Percentiles rank a stretch among this genome's conserved stretches.
Conservation (phyloP, 192 early-diverging fungal species). For the Podila clonocystis region DNA sequence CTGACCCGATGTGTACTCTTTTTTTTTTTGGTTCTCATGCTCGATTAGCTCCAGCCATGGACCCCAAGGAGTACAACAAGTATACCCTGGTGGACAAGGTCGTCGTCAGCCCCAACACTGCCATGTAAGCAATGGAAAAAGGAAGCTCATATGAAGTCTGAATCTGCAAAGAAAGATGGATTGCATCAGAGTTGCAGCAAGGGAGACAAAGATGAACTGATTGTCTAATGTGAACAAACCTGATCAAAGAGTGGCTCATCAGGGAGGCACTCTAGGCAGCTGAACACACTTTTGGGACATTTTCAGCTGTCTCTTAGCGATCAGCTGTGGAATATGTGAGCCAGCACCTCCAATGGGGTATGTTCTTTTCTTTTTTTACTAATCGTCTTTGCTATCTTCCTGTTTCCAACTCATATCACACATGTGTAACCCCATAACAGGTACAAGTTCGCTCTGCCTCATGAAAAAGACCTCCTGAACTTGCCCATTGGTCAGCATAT, state of each 20-base stretch:
- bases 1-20: neutral
- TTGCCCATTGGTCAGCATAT: conserved; percentile 96
- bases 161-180: neutral
- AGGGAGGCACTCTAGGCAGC: too few species aligned
- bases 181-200: neutral
- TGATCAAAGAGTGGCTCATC: neutral
- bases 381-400: too few species aligned
- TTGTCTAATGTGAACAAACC: neutral
- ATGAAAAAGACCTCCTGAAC: conserved; percentile 74
- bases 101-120: conserved; percentile 84
- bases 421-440: conserved; percentile 37
- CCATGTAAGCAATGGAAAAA: conserved; percentile 67
- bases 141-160: neutral
- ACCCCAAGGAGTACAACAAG: conserved; percentile 75
- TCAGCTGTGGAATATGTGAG: too few species aligned
- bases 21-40: conserved; percentile 5
- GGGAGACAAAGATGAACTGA: neutral
- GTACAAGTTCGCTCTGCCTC: conserved; percentile 87
- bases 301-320: too few species aligned
- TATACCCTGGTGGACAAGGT: conserved; percentile 83
- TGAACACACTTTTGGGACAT: too few species aligned
- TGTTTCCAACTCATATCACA: too few species aligned
- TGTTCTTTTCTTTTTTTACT: too few species aligned
- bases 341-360: too few species aligned
- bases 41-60: conserved; percentile 60